A percentile compares a stretch with the other conserved stretches of the same genome.
Evolutionary conservation across 2,329 filamentous ascomycete genomes (phyloP).

Genomic region (Phialophora tarda): DNA sequence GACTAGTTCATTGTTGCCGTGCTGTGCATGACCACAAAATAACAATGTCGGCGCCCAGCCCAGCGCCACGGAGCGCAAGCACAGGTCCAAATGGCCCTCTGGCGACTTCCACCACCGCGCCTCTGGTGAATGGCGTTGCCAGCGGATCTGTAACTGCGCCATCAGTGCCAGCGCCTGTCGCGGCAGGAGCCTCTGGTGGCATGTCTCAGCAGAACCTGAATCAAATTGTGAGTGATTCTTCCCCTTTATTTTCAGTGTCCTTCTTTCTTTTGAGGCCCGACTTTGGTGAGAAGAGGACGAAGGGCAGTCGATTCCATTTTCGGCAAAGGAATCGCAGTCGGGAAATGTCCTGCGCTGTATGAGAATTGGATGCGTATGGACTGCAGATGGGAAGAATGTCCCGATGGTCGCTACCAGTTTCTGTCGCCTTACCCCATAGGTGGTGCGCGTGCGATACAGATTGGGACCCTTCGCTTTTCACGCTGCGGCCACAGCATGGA

Average conservation of each 20-base stretch:
- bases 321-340: background rate
- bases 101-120: slow-evolving; percentile 44
- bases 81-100: slow-evolving; percentile 57
- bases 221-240: slow-evolving; percentile 76
- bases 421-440: background rate
- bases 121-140: slow-evolving; percentile 37
- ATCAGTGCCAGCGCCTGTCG: slow-evolving; percentile 37
- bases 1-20: background rate
- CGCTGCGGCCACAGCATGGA: background rate
- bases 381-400: background rate
- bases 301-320: background rate
- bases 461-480: background rate
- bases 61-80: slow-evolving; percentile 55
- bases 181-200: slow-evolving; percentile 43
- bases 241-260: background rate
- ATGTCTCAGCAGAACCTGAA: slow-evolving; percentile 91
- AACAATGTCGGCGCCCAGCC: slow-evolving; percentile 55
- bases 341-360: background rate
- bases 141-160: slow-evolving; percentile 47
- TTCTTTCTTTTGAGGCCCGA: background rate
- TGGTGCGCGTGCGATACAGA: background rate
- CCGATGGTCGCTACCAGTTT: background rate
- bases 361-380: background rate
- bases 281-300: background rate
- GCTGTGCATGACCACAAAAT: slow-evolving; percentile 27